Evolutionary conservation across 805 yeast genomes (phyloP), one percentile per base, ranked within the genome.

Genomic region (Wickerhamomyces strasburgensis): DNA sequence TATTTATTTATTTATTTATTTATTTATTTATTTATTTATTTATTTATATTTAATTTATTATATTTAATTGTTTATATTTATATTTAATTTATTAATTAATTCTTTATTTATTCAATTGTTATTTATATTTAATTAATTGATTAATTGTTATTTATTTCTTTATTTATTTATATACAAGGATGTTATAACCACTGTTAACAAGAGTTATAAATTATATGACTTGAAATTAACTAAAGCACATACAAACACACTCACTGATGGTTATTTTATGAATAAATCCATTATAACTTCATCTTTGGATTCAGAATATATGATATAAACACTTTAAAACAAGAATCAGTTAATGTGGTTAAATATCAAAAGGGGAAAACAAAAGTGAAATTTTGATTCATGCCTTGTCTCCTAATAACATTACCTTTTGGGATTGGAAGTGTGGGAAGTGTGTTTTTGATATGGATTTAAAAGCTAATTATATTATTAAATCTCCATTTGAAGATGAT

Each of bases 151-250:
- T n/a, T n/a, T n/a, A n/a, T n/a, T n/a, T n/a, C n/a, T n/a, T n/a
- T n/a, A n/a, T n/a, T n/a, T n/a, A n/a, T n/a, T n/a, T n/a, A n/a
- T n/a, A n/a, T n/a, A n/a, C n/a, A n/a, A n/a, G n/a, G n/a, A n/a
- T n/a, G n/a, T n/a, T n/a, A n/a, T n/a, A n/a, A n/a, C n/a, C n/a
- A n/a, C n/a, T n/a, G n/a, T n/a, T n/a, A n/a, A n/a, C n/a, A n/a
- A n/a, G n/a, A n/a, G n/a, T n/a, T n/a, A n/a, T n/a, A n/a, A n/a
- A n/a, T 36, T 57, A 14, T 54, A 51, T 16, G 61, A 57, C 25
- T 44, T 44, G 4, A 49, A 39, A 27, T 46, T 45, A 19, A 57
- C 60, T 4, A 44, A 28, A 33, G 62, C 60, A 1, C 62, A 57
- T 34, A 43, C 49, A 3, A 52, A 42, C 23, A 16, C 16, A 5